Evolutionary conservation across 805 yeast species (phyloP).

Genomic region (Lipomyces yamadae): DNA sequence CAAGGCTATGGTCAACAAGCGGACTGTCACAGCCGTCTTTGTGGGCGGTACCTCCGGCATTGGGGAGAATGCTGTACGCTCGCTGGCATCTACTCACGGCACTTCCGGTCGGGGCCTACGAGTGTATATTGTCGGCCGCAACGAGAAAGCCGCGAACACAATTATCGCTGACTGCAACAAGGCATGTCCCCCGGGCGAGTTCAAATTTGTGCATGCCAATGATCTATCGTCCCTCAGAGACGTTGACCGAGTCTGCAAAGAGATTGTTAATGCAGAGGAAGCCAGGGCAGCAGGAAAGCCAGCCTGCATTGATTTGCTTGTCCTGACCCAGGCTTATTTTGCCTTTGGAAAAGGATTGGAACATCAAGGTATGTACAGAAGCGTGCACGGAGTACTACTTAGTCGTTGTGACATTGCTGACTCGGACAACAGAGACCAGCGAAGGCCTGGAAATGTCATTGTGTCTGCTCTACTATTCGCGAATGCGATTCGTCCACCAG

Average conservation of each 20-base stretch:
- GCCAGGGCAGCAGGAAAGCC: too few relatives aligned
- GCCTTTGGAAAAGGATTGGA: too few relatives aligned
- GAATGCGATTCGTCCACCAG: too few relatives aligned
- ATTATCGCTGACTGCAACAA: not conserved
- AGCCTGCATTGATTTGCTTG: too few relatives aligned
- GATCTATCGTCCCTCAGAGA: not conserved
- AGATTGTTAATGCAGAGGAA: not conserved
- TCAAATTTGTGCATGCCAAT: not conserved
- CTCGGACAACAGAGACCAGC: too few relatives aligned
- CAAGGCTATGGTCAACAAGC: not conserved
- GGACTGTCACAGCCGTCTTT: not conserved
- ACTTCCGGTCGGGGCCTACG: not conserved
- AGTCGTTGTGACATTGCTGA: too few relatives aligned
- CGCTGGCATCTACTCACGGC: not conserved
- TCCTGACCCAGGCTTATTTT: too few relatives aligned
- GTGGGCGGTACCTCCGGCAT: not conserved
- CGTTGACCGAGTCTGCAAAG: not conserved
- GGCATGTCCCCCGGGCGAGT: not conserved
- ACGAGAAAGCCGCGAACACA: not conserved
- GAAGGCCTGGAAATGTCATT: too few relatives aligned
- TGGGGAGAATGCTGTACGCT: not conserved
- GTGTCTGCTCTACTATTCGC: too few relatives aligned
- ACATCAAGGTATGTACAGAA: too few relatives aligned
- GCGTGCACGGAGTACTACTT: too few relatives aligned
- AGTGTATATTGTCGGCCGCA: not conserved